Evolutionary conservation across 1,139 yeast genomes (phyloP), one percentile per base, ranked within the genome.

Genomic region (Lodderomyces metapsilosis): DNA sequence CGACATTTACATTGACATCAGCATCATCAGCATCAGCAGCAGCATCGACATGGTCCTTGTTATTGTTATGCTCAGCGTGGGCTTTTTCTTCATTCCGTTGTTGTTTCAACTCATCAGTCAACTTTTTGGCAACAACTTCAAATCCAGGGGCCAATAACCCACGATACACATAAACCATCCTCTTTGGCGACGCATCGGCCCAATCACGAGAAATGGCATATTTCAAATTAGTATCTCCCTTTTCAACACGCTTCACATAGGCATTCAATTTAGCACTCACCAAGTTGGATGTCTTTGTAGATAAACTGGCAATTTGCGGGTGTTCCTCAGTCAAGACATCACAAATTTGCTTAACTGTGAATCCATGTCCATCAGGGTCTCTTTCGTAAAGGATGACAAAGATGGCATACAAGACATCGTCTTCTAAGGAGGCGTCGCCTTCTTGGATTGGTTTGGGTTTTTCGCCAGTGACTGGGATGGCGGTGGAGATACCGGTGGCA

Each of bases 91-190:
- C 43, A 21, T 43, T 43, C 25, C 43, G 38, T 34, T 41, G 43
- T 40, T 53, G 56, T 45, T 66, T 68, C 43, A 64, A 68, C 42
- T 51, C 55, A 41, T 70, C 74, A 71, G 67, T 63, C 46, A 82
- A 78, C 49, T 73, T 75, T 43, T 78, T 77, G 10, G 85, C 89
- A 54, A 82, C 87, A 34, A 80, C 61, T 52, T 82, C 84, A 62
- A 82, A 85, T 56, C 84, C 89, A 12, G 80, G 74, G 23, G 92
- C 78, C 48, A 85, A 68, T 34, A 84, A 66, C 27, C 94, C 95
- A 54, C 92, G 78, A 61, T 85, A 86, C 38, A 84, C 89, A 55
- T 86, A 86, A 28, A 86, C 88, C 95, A 86, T 86, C 68, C 95
- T 74, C 55, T 86, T 83, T 37, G 95, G 95, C 4, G 88, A 81